These are phyloP conservation scores for Tricholoma hemisulphureum DNA, from an alignment of 768 basidiomycete species.

Conservation along the genomic window DNA sequence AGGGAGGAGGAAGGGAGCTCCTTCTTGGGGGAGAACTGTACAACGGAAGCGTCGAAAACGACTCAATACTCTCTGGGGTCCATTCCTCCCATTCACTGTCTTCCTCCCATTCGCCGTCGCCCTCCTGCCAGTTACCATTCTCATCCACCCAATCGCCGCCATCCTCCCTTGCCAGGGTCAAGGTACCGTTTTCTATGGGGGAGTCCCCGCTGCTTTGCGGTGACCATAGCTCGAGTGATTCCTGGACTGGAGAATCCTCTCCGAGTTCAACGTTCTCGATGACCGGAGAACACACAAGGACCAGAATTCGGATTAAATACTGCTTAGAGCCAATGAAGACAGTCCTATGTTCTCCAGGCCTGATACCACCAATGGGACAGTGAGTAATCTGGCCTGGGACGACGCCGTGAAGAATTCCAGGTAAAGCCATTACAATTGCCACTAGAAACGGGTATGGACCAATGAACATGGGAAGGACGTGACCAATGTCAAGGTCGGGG, in stretches of 20 bases:
- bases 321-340: background rate
- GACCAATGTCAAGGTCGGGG: background rate
- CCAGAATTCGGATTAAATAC: background rate
- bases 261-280: background rate
- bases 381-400: background rate
- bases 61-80: background rate
- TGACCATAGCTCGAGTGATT: background rate
- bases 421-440: background rate
- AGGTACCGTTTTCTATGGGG: background rate
- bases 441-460: background rate
- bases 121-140: background rate
- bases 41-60: conserved; percentile 1
- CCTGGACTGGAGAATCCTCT: background rate
- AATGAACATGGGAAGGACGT: background rate
- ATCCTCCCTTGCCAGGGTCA: background rate
- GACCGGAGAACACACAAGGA: background rate
- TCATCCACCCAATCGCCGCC: background rate
- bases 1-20: background rate
- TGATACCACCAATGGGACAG: background rate
- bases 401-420: background rate
- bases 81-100: background rate
- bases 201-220: background rate
- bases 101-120: background rate
- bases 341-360: background rate
- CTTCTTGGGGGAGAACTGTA: background rate